Conservation (phyloP, 352 stramenopile genomes). For the Bremia lactucae region DNA sequence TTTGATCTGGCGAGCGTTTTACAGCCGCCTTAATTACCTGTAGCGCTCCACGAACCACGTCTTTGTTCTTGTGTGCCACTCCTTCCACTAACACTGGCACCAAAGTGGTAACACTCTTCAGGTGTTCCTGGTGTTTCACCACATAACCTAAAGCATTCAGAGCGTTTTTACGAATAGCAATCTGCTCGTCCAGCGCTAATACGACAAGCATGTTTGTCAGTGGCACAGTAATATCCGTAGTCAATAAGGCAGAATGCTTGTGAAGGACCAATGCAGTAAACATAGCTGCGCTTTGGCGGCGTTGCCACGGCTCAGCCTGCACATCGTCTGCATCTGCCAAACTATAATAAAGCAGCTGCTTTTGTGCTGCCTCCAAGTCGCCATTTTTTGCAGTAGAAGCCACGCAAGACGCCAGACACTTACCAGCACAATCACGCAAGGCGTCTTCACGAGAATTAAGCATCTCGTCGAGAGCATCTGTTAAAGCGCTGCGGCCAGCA, state of each 20-base stretch:
- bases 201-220: constrained; percentile 25
- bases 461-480: constrained; percentile 56
- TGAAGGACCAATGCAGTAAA: constrained; percentile 46
- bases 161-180: constrained; percentile 41
- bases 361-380: constrained; percentile 20
- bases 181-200: constrained; percentile 56
- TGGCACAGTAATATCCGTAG: constrained; percentile 11
- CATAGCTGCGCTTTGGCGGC: constrained; percentile 51
- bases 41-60: constrained; percentile 59
- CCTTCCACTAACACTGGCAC: constrained; percentile 49
- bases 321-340: constrained; percentile 33
- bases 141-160: constrained; percentile 45
- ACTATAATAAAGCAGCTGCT: constrained; percentile 35
- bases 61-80: constrained; percentile 70
- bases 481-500: constrained; percentile 31
- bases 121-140: constrained; percentile 36
- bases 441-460: constrained; percentile 55
- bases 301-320: constrained; percentile 32
- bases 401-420: constrained; percentile 56
- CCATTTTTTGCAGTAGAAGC: constrained; percentile 30
- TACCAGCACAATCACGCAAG: constrained; percentile 49
- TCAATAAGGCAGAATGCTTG: constrained; percentile 31
- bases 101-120: constrained; percentile 23
- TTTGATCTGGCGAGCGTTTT: constrained; percentile 51
- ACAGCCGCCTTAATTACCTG: constrained; percentile 63